Evolutionary conservation across 352 stramenopile genomes (phyloP).

Genomic region (Globisporangium radiosum): DNA sequence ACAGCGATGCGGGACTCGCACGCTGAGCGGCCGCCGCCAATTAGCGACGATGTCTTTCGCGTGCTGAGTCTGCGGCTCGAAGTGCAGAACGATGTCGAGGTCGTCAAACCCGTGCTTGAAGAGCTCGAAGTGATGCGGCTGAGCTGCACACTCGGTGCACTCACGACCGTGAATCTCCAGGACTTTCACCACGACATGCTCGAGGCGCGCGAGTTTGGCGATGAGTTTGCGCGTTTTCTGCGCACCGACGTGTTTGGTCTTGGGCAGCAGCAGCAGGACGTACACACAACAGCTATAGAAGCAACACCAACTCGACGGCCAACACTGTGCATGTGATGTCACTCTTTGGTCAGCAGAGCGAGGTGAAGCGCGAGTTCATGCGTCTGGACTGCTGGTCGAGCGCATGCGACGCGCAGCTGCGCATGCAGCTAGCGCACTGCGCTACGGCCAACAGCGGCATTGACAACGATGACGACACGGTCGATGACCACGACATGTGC

Average conservation of each 20-base stretch:
- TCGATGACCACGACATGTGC: not conserved
- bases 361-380: constrained; percentile 35
- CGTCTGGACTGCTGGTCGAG: constrained; percentile 34
- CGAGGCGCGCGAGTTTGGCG: constrained; percentile 48
- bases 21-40: constrained; percentile 3
- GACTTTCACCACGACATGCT: constrained; percentile 58
- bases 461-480: not conserved
- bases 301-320: not conserved
- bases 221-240: constrained; percentile 54
- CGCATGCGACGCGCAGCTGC: constrained; percentile 30
- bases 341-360: constrained; percentile 56
- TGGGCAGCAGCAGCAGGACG: not conserved
- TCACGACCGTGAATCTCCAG: constrained; percentile 31
- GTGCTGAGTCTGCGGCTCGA: constrained; percentile 41
- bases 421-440: not conserved
- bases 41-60: constrained; percentile 37
- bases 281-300: not conserved
- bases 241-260: constrained; percentile 33
- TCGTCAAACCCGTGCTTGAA: constrained; percentile 60
- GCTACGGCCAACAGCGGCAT: not conserved
- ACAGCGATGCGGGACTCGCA: constrained; percentile 3
- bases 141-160: constrained; percentile 41
- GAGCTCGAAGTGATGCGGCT: constrained; percentile 67
- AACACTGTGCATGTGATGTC: constrained; percentile 27
- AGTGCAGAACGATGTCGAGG: constrained; percentile 57